A percentile compares a stretch with the other conserved stretches of the same genome.
These are phyloP conservation scores for Penicillium odoratum DNA, from an alignment of 495 filamentous ascomycete genomes.

Conservation along the genomic window DNA sequence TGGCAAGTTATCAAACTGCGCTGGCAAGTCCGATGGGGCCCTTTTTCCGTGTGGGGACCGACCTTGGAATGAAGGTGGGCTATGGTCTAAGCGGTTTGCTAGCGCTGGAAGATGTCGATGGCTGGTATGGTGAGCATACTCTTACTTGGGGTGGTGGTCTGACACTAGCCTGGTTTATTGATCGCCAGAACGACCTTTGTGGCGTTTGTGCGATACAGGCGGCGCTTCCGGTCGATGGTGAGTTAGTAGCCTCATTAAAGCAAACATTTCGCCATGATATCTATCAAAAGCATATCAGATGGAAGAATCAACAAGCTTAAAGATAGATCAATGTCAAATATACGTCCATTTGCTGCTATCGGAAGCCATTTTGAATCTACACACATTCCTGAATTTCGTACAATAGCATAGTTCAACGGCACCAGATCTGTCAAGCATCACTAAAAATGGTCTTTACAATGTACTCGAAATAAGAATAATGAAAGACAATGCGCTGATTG, in stretches of 20 bases:
- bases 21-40: slow-evolving; percentile 22
- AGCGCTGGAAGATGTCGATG: slow-evolving; percentile 32
- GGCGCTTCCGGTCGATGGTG: slow-evolving; percentile 34
- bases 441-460: too few relatives aligned
- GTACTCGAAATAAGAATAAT: too few relatives aligned
- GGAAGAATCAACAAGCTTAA: slow-evolving; percentile 6
- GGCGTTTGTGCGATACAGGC: slow-evolving; percentile 41
- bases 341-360: too few relatives aligned
- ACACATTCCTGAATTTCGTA: too few relatives aligned
- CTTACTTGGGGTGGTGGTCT: slow-evolving; percentile 40
- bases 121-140: slow-evolving; percentile 42
- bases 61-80: slow-evolving; percentile 23
- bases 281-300: slow-evolving; percentile 33
- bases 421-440: too few relatives aligned
- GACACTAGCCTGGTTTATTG: slow-evolving; percentile 46
- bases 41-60: slow-evolving; percentile 31
- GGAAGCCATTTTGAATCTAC: too few relatives aligned
- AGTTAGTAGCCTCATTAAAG: slow-evolving; percentile 32
- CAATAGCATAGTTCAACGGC: too few relatives aligned
- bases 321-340: not conserved
- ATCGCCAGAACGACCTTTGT: slow-evolving; percentile 48
- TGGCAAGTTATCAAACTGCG: slow-evolving; percentile 16
- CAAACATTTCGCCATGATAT: slow-evolving; percentile 45
- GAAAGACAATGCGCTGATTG: too few relatives aligned
- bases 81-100: slow-evolving; percentile 31